Base-by-base conservation (phyloP, 805 yeast genomes). In the Ogataea zsoltii region DNA sequence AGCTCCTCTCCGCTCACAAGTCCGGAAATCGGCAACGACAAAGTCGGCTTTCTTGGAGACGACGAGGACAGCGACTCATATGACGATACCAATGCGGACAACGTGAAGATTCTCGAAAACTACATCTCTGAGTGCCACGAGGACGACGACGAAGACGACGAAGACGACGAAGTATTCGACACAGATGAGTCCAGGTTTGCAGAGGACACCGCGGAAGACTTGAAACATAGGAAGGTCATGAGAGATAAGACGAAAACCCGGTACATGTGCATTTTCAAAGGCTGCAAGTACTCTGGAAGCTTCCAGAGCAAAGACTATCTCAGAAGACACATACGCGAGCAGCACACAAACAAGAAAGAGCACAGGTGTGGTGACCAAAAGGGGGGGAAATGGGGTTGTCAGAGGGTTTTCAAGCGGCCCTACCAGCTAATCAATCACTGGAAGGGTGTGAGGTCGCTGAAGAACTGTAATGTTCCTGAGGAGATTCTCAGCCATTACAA, bases 281-380 rank as follows among this genome's bases (percentile, higher is more conserved):
- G 45, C 2, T 62, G 66, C 38, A 52, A 51, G 18, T 62, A 62
- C 21, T 48, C 51, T n/a, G 65, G 66, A 15, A 60, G 60, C 12
- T 62, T 62, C 41, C 48, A 52, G 38, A 55, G 61, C 2, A 57
- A 53, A 31, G 65, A 61, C 33, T 62, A 62, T 41, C 36, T 62
- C 17, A 43, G 63, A 29, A 55, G 66, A 38, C 66, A 62, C 38
- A 57, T 62, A 3, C 48, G 63, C 25, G 66, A 62, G 44, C 66
- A 62, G 40, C 66, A 62, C 37, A 55, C 50, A 31, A 45, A 51
- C 16, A 44, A 53, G 4, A 51, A 45, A 17, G 54, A 50, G 7
- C 65, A 60, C 39, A 39, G 49, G 5, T 62, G 66, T 42, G 38
- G 31, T 10, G 62, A 62, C 2, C 18, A 19, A 16, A 28, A 34